Conservation (phyloP, 1,284 basidiomycete species). For the Puccinia coronata region DNA sequence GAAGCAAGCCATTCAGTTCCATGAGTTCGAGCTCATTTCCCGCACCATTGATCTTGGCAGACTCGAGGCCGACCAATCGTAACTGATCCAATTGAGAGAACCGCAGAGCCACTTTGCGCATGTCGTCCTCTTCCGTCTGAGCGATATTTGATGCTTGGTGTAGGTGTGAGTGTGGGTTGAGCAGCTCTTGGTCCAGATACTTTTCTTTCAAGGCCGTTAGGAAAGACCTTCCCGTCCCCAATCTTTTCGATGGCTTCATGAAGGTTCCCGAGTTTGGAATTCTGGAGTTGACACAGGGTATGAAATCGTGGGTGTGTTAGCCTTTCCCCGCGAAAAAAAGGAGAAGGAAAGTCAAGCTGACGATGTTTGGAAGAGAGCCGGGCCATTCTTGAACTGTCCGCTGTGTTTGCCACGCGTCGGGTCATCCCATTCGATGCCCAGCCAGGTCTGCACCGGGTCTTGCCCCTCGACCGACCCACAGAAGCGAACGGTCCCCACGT, state of each 20-base stretch:
- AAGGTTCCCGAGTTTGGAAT: slow-evolving; percentile 17
- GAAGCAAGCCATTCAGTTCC: slow-evolving; percentile 15
- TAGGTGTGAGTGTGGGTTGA: not conserved
- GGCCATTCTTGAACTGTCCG: slow-evolving; percentile 13
- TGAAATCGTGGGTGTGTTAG: not conserved
- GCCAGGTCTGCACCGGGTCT: slow-evolving; percentile 8
- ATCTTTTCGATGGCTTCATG: slow-evolving; percentile 12
- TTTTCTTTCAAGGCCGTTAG: slow-evolving; percentile 15
- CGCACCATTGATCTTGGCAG: not conserved
- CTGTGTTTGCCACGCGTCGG: slow-evolving; percentile 18
- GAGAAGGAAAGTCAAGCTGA: not conserved
- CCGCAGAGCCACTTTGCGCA: slow-evolving; percentile 10
- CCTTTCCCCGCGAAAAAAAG: not conserved
- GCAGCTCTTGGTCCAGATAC: slow-evolving; percentile 5
- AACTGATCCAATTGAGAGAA: slow-evolving; percentile 16
- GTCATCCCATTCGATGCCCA: slow-evolving; percentile 39
- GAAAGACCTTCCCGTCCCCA: slow-evolving; percentile 8
- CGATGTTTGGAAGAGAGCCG: slow-evolving; percentile 2
- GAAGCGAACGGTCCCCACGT: slow-evolving; percentile 29
- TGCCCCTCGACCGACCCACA: not conserved
- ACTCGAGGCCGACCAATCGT: slow-evolving; percentile 17
- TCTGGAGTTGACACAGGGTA: not conserved
- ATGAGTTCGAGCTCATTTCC: not conserved
- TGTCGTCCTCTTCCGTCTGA: not conserved
- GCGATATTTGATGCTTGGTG: not conserved